A percentile compares a stretch with the other conserved stretches of the same genome.
Conservation (phyloP, 148 eudicot species). For the Vaccinium vitisidaea region DNA sequence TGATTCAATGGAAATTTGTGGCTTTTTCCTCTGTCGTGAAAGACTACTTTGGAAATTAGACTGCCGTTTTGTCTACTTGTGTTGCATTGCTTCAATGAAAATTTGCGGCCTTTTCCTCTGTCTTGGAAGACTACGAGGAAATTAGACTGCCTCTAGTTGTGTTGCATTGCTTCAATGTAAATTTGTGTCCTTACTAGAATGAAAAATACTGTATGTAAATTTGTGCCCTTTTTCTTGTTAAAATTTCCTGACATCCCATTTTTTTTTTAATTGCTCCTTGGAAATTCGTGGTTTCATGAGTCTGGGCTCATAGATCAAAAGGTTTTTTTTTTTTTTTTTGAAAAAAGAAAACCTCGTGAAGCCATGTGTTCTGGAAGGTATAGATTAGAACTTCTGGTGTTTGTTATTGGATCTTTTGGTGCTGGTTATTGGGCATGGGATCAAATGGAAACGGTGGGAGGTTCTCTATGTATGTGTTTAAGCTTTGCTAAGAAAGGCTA, state of each 20-base stretch:
- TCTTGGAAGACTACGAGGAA: too few relatives aligned
- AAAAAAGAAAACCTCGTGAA: too few relatives aligned
- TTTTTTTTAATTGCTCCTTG: not conserved
- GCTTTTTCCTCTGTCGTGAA: not conserved
- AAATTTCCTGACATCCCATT: too few relatives aligned
- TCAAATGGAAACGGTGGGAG: not conserved
- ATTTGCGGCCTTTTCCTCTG: too few relatives aligned
- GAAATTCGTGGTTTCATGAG: not conserved
- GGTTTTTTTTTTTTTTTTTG: not conserved
- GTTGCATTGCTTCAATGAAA: too few relatives aligned
- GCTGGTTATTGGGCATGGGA: not conserved
- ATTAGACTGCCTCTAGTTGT: too few relatives aligned
- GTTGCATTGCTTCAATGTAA: too few relatives aligned
- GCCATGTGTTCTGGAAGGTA: not conserved
- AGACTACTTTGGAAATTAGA: not conserved
- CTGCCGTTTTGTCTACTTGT: too few relatives aligned
- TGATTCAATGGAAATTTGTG: not conserved
- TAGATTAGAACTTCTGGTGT: not conserved
- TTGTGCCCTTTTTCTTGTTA: too few relatives aligned
- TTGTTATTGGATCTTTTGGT: not conserved
- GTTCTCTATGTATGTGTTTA: not conserved
- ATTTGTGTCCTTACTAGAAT: too few relatives aligned
- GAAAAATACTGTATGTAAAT: too few relatives aligned
- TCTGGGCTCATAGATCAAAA: not conserved
- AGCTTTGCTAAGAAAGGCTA: not conserved